Evolutionary conservation across 495 filamentous ascomycete genomes (phyloP).

Genomic region (Trichoderma asperelloides): DNA sequence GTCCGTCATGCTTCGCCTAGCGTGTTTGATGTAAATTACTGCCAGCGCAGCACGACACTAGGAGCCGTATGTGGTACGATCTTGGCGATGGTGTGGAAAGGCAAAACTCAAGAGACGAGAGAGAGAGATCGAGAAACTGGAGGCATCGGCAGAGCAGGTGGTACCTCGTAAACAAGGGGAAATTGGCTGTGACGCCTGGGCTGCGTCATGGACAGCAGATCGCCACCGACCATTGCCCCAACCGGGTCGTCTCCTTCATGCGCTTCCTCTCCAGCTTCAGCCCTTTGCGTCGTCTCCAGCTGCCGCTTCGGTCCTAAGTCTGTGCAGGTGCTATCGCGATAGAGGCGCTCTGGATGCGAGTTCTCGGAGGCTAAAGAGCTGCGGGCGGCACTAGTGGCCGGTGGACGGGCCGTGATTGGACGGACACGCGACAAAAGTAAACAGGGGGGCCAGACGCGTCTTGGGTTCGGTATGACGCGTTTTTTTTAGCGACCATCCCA

Average conservation of each 20-base stretch:
- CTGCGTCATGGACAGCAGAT: neutral
- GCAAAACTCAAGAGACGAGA: neutral
- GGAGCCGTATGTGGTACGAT: neutral
- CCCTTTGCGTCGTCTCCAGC: neutral
- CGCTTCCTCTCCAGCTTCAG: neutral
- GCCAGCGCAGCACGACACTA: conserved; percentile 2
- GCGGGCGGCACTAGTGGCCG: neutral
- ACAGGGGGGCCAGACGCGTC: conserved; percentile 2
- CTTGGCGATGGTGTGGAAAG: neutral
- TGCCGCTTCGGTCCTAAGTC: neutral
- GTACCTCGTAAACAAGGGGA: neutral
- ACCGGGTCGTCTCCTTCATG: neutral
- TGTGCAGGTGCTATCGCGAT: neutral
- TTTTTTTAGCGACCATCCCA: neutral
- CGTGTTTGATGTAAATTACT: neutral
- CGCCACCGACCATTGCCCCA: neutral
- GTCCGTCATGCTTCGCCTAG: neutral
- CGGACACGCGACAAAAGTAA: conserved; percentile 4
- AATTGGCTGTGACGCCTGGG: neutral
- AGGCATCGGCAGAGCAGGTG: neutral
- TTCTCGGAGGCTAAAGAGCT: neutral
- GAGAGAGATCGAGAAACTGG: neutral
- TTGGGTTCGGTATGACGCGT: neutral
- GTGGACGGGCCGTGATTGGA: neutral
- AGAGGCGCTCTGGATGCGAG: neutral